phyloP scores from a whole-genome alignment of 805 yeast species.

The Candida germanica region DNA sequence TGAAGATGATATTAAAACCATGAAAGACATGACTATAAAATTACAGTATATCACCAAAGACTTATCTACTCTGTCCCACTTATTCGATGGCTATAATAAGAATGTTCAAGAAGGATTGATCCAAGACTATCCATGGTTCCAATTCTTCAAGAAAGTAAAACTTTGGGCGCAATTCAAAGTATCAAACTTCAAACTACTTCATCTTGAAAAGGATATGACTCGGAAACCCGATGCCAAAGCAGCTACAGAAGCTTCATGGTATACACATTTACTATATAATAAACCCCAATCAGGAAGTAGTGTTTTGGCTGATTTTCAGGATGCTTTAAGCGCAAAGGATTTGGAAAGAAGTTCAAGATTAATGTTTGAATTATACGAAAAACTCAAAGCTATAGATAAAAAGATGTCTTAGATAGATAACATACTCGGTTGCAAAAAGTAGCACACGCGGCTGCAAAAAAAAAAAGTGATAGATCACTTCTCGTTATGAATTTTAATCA shows the following conservation, averaged over 20 bases:
- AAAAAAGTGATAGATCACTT: too few relatives aligned
- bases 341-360: not conserved
- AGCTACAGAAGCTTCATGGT: slow-evolving; percentile 4
- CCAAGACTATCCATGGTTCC: slow-evolving; percentile 79
- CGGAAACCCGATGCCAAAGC: not conserved
- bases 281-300: not conserved
- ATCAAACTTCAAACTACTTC: slow-evolving; percentile 50
- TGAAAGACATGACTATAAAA: slow-evolving; percentile 4
- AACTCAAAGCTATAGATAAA: slow-evolving; percentile 16
- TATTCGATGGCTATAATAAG: slow-evolving; percentile 48
- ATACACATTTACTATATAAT: slow-evolving; percentile 5
- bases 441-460: too few relatives aligned
- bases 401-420: slow-evolving; percentile 14
- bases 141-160: slow-evolving; percentile 53
- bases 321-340: slow-evolving; percentile 1
- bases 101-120: slow-evolving; percentile 49
- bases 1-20: slow-evolving; percentile 4
- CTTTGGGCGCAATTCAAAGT: slow-evolving; percentile 56
- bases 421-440: not conserved
- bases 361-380: slow-evolving; percentile 22
- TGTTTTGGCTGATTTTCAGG: slow-evolving; percentile 1
- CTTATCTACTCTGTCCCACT: slow-evolving; percentile 22
- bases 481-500: slow-evolving; percentile 3
- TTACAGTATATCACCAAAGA: not conserved
- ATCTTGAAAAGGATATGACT: slow-evolving; percentile 30